These are phyloP conservation scores for Eragrostis nindensis DNA, from an alignment of 176 grass and related monocot genomes.

Conservation along the genomic window DNA sequence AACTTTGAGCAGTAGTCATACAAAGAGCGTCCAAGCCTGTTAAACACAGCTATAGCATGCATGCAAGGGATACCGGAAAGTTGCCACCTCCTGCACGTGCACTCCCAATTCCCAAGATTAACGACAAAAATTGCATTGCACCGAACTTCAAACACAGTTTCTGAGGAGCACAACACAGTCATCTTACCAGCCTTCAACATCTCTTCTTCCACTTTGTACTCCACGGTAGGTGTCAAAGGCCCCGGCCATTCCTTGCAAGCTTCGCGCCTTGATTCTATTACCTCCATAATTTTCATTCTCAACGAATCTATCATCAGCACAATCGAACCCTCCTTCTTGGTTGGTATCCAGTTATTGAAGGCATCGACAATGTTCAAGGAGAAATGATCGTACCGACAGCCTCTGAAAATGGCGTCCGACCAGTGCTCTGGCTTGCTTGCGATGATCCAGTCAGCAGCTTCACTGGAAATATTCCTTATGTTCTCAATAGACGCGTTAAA, in stretches of 20 bases:
- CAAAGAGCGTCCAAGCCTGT: constrained; percentile 57
- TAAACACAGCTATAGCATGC: constrained; percentile 86
- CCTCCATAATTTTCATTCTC: constrained; percentile 64
- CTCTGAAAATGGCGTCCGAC: constrained; percentile 88
- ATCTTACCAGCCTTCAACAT: constrained; percentile 66
- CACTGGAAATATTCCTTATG: constrained; percentile 83
- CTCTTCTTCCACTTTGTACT: constrained; percentile 78
- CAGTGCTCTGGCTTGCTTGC: constrained; percentile 88
- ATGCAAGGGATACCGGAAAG: constrained; percentile 82
- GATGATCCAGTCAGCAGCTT: constrained; percentile 90
- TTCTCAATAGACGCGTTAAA: constrained; percentile 81
- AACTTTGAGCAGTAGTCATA: constrained; percentile 83
- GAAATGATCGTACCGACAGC: constrained; percentile 84
- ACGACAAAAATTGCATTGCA: constrained; percentile 75
- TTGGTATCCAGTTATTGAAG: constrained; percentile 93
- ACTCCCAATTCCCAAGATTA: constrained; percentile 74
- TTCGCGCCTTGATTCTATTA: constrained; percentile 67
- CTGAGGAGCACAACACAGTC: constrained; percentile 81
- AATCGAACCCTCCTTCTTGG: constrained; percentile 79
- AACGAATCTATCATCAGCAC: constrained; percentile 82
- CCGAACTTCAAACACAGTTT: constrained; percentile 96
- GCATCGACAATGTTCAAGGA: constrained; percentile 75
- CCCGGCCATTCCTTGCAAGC: constrained; percentile 66
- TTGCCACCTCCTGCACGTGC: constrained; percentile 89
- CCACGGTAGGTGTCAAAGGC: constrained; percentile 77